A percentile compares a stretch with the other conserved stretches of the same genome.
These are phyloP conservation scores for Senna siamea DNA, from an alignment of 306 rosid genomes.

Conservation along the genomic window DNA sequence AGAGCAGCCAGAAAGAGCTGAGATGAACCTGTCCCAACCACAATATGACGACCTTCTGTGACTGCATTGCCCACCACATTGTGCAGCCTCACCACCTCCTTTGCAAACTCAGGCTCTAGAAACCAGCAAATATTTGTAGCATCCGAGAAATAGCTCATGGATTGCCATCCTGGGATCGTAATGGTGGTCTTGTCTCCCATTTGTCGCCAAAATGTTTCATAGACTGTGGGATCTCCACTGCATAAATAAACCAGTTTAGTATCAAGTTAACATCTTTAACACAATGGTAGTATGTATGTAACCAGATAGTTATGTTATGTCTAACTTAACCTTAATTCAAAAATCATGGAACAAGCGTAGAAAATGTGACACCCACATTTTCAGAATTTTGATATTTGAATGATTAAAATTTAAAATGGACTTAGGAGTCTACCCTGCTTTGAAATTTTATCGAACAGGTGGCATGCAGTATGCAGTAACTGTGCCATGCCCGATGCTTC, in stretches of 20 bases:
- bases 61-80: conserved; percentile 74
- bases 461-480: not conserved
- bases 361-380: not conserved
- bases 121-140: conserved; percentile 78
- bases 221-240: conserved; percentile 89
- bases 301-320: too few relatives aligned
- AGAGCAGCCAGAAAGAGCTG: conserved; percentile 85
- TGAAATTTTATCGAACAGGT: not conserved
- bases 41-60: conserved; percentile 69
- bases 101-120: conserved; percentile 69
- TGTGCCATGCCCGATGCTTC: not conserved
- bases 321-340: too few relatives aligned
- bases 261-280: conserved; percentile 20
- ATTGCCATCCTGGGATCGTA: conserved; percentile 78
- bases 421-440: not conserved
- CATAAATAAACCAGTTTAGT: not conserved
- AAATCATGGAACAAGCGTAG: too few relatives aligned
- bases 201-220: conserved; percentile 73
- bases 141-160: conserved; percentile 81
- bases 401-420: too few relatives aligned
- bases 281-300: too few relatives aligned
- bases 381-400: too few relatives aligned
- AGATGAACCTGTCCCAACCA: conserved; percentile 94
- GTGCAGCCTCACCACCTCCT: conserved; percentile 75
- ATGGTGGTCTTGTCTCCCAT: conserved; percentile 65